A percentile compares a stretch with the other conserved stretches of the same genome.
phyloP scores from a whole-genome alignment of 2,329 filamentous ascomycete species.

The Fusarium coffeatum region DNA sequence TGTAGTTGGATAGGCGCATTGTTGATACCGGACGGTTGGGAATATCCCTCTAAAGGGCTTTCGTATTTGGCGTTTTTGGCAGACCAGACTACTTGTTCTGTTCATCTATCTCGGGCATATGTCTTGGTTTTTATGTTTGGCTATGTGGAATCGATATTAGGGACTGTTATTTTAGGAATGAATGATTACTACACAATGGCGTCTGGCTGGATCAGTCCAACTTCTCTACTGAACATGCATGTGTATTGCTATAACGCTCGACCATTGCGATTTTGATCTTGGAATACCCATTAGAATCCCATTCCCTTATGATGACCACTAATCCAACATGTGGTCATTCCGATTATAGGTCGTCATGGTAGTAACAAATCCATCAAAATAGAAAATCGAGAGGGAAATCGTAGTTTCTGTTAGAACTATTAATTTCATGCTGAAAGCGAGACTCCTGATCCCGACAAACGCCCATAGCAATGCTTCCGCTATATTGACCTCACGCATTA shows the following conservation, averaged over 20 bases:
- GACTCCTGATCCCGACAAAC: conserved; percentile 15
- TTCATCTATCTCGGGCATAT: not conserved
- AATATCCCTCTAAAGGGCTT: conserved; percentile 3
- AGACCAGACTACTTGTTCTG: not conserved
- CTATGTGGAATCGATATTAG: not conserved
- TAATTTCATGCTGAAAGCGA: not conserved
- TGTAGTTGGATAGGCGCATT: conserved; percentile 23
- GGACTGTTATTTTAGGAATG: conserved; percentile 19
- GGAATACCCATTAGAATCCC: not conserved
- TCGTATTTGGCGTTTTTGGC: conserved; percentile 27
- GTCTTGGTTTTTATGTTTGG: conserved; percentile 2
- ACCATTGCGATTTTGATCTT: not conserved
- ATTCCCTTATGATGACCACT: not conserved
- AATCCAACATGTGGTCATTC: not conserved
- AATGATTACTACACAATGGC: conserved; percentile 23
- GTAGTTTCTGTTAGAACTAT: not conserved
- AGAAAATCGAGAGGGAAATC: not conserved
- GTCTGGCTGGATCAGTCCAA: not conserved
- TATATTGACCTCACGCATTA: conserved; percentile 2
- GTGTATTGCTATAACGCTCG: not conserved
- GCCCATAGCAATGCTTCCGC: conserved; percentile 28
- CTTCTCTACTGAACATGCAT: conserved; percentile 1
- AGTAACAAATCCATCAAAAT: not conserved
- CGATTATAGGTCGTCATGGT: not conserved
- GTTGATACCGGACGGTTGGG: conserved; percentile 6